phyloP scores from a whole-genome alignment of 352 stramenopile genomes.

The Globisporangium splendens region DNA sequence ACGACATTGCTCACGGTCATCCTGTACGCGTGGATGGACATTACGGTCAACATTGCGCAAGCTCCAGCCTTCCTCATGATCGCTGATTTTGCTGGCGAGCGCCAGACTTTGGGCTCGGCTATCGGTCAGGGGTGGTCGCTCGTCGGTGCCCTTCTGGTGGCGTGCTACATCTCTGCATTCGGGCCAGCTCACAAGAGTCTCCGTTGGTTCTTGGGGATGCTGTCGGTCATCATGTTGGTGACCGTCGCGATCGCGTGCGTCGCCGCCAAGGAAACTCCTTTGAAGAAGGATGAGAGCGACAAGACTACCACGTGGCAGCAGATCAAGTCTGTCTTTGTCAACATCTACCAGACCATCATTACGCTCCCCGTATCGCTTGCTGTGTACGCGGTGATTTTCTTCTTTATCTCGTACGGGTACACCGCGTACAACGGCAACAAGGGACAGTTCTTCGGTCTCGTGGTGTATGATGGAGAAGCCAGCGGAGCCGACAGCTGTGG shows the following conservation, averaged over 20 bases:
- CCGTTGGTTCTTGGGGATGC: conserved; percentile 65
- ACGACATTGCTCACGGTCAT: conserved; percentile 57
- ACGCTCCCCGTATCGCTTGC: conserved; percentile 31
- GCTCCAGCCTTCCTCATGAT: conserved; percentile 69
- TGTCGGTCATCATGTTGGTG: conserved; percentile 58
- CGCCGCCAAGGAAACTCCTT: conserved; percentile 45
- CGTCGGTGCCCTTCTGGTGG: conserved; percentile 56
- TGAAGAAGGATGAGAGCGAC: conserved; percentile 14
- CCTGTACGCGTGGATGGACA: conserved; percentile 84
- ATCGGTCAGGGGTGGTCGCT: conserved; percentile 68
- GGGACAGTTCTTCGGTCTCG: conserved; percentile 56
- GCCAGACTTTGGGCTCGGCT: conserved; percentile 53
- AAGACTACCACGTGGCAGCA: conserved; percentile 17
- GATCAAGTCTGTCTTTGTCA: conserved; percentile 35
- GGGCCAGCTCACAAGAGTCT: conserved; percentile 62
- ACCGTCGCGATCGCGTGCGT: conserved; percentile 49
- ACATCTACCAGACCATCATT: conserved; percentile 41
- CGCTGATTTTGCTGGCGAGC: conserved; percentile 68
- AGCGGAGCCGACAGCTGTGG: conserved; percentile 36
- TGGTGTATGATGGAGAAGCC: conserved; percentile 38
- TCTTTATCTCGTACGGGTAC: conserved; percentile 47
- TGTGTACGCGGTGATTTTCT: conserved; percentile 52
- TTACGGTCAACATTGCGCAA: conserved; percentile 78
- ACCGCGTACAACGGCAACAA: conserved; percentile 59
- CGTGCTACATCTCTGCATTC: conserved; percentile 72